Percentiles rank a stretch among this genome's conserved stretches.
These are phyloP conservation scores for Phyllosticta citribraziliensis DNA, from an alignment of 2,329 filamentous ascomycete species.

Conservation along the genomic window DNA sequence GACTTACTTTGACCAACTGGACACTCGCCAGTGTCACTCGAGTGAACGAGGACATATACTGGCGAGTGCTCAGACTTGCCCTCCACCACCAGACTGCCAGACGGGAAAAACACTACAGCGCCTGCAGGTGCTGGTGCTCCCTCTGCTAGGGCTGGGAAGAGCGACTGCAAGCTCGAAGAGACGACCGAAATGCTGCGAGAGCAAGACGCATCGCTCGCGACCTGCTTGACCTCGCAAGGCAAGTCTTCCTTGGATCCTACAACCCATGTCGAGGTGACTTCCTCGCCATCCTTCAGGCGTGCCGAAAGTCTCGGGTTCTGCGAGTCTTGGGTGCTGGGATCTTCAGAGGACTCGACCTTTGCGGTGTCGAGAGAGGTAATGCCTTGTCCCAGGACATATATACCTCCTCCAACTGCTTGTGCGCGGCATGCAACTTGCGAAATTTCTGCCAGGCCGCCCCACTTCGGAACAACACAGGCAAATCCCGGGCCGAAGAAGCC, in stretches of 20 bases:
- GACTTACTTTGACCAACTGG: conserved; percentile 81
- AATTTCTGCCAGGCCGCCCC: conserved; percentile 81
- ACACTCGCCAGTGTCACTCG: conserved; percentile 87
- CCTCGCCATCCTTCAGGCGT: conserved; percentile 47
- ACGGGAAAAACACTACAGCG: conserved; percentile 58
- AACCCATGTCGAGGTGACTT: conserved; percentile 46
- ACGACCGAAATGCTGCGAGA: conserved; percentile 50
- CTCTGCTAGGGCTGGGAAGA: conserved; percentile 66
- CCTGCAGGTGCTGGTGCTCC: conserved; percentile 67
- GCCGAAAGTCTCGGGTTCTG: conserved; percentile 24
- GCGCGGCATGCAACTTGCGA: conserved; percentile 86
- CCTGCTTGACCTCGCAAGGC: conserved; percentile 11
- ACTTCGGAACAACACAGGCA: conserved; percentile 82
- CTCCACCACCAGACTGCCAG: conserved; percentile 40
- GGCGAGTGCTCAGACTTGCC: conserved; percentile 30
- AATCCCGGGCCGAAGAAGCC: conserved; percentile 84
- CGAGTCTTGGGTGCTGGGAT: conserved; percentile 18
- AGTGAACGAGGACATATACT: conserved; percentile 61
- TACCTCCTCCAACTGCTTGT: conserved; percentile 77
- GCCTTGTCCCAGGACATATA: conserved; percentile 75
- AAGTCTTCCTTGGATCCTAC: conserved; percentile 36
- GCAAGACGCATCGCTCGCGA: not conserved
- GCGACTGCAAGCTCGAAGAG: conserved; percentile 49
- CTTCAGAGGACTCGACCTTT: conserved; percentile 9
- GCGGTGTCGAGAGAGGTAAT: conserved; percentile 30